Base-by-base conservation (phyloP, 2,329 filamentous ascomycete genomes). In the Aspergillus quadricinctus region DNA sequence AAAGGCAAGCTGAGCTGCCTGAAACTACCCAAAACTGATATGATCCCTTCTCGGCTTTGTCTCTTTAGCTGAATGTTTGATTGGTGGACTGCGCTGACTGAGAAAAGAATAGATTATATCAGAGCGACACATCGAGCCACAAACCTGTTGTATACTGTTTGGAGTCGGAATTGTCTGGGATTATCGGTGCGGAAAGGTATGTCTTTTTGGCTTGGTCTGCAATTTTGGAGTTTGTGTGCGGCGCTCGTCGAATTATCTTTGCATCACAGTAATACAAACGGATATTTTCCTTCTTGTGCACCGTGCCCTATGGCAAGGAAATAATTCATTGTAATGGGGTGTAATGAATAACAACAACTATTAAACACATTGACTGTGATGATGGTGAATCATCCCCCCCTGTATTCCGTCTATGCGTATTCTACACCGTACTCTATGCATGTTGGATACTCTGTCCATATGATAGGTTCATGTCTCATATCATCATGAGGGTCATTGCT, bases 401-500 rank as follows among this genome's bases (percentile, higher is more conserved):
- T 17, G 4, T 17, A 1, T 35, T 35, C 14, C 6, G 5, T 37
- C 31, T 17, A 17, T 17, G 14, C 3, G 6, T 17, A 37, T 37
- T 37, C 14, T 37, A 37, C 6, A 35, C 17, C 14, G 14, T 37
- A 37, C 31, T 59, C 52, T 54, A 55, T 55, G 49, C 43, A 53
- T 53, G 46, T 48, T 37, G 52, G 50, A 55, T 51, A 53, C 57
- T n/a, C n/a, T n/a, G n/a, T n/a, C n/a, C n/a, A n/a, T 48, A 49
- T 17, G 31, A 37, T 37, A 14, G 25, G 14, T 37, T n/a, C 31
- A 40, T 55, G 43, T 53, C 49, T 48, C 57, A 37, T 57, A n/a
- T 45, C 48, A 19, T 54, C 48, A 27, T 57, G 28, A 53, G 41
- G 41, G 41, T 21, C 40, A 21, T 43, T 19, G n/a, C 3, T 43